Conservation (phyloP, 768 basidiomycete species). For the Tylopilus felleus region DNA sequence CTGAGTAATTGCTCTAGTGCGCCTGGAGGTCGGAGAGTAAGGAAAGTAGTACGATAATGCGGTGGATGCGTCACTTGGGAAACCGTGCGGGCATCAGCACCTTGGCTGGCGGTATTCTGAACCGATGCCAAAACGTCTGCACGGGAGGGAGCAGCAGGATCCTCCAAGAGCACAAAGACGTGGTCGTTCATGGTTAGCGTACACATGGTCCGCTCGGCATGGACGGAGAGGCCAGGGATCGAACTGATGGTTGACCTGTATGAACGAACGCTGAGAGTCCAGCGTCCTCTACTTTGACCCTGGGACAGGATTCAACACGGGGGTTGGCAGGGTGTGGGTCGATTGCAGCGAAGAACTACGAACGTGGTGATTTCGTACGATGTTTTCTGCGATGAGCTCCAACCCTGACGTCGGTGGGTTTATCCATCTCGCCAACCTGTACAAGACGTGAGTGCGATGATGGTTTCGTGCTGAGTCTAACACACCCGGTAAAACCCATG, state of each 20-base stretch:
- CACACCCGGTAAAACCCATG: slow-evolving; percentile 67
- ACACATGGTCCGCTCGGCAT: slow-evolving; percentile 67
- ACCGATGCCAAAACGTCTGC: slow-evolving; percentile 47
- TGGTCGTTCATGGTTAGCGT: slow-evolving; percentile 77
- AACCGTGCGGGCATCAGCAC: slow-evolving; percentile 11
- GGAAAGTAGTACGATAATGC: slow-evolving; percentile 74
- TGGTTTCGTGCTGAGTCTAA: background rate
- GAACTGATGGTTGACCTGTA: slow-evolving; percentile 71
- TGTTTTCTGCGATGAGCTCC: slow-evolving; percentile 65
- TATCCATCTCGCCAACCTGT: slow-evolving; percentile 74
- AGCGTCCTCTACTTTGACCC: slow-evolving; percentile 61
- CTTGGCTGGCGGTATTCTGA: slow-evolving; percentile 14
- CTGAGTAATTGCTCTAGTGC: slow-evolving; percentile 71
- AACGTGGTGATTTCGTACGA: slow-evolving; percentile 66
- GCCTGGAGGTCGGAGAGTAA: slow-evolving; percentile 70
- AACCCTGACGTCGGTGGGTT: slow-evolving; percentile 76
- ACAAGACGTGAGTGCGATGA: slow-evolving; percentile 1
- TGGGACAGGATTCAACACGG: slow-evolving; percentile 30
- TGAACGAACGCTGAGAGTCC: slow-evolving; percentile 68
- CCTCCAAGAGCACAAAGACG: slow-evolving; percentile 76
- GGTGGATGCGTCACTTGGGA: slow-evolving; percentile 30
- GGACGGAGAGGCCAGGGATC: slow-evolving; percentile 46
- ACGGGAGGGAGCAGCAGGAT: slow-evolving; percentile 66
- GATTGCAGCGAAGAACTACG: slow-evolving; percentile 21
- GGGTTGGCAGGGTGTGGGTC: slow-evolving; percentile 5